A percentile compares a stretch with the other conserved stretches of the same genome.
Conservation (phyloP, 306 rosid species). For the Sesbania bispinosa region DNA sequence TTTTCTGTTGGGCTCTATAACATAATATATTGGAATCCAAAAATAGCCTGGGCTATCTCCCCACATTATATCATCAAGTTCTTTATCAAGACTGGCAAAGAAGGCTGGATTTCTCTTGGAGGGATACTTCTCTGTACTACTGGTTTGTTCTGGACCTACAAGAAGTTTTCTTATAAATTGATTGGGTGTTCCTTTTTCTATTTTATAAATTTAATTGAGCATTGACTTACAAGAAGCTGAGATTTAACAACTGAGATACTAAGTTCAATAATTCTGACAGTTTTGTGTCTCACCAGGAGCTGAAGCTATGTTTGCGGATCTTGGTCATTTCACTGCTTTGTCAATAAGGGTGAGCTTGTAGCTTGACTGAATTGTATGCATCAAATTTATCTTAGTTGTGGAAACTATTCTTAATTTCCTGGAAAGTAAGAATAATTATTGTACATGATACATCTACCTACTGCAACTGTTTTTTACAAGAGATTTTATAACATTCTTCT, state of each 20-base stretch:
- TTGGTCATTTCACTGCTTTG: conserved; percentile 77
- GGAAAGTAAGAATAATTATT: not conserved
- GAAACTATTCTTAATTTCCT: not conserved
- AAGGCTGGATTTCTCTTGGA: conserved; percentile 88
- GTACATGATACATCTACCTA: too few species aligned
- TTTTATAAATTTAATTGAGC: conserved; percentile 1
- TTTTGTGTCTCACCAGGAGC: conserved; percentile 54
- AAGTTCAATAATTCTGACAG: conserved; percentile 13
- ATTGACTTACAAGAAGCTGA: not conserved
- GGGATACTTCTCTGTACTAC: conserved; percentile 83
- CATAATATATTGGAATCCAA: conserved; percentile 70
- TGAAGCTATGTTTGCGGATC: conserved; percentile 91
- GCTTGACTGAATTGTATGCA: not conserved
- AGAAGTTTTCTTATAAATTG: conserved; percentile 12
- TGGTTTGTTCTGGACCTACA: conserved; percentile 37
- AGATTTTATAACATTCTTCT: conserved; percentile 4
- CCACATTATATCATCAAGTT: conserved; percentile 69
- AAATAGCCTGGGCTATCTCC: conserved; percentile 55
- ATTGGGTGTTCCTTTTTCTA: conserved; percentile 9
- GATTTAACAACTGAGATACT: not conserved
- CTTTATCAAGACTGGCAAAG: conserved; percentile 57
- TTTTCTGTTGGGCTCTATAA: conserved; percentile 75
- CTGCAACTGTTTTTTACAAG: not conserved
- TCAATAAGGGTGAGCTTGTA: conserved; percentile 70
- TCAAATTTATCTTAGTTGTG: not conserved